A percentile compares a stretch with the other conserved stretches of the same genome.
Evolutionary conservation across 2,329 filamentous ascomycete genomes (phyloP).

Genomic region (Ophidiomyces ophidiicola): DNA sequence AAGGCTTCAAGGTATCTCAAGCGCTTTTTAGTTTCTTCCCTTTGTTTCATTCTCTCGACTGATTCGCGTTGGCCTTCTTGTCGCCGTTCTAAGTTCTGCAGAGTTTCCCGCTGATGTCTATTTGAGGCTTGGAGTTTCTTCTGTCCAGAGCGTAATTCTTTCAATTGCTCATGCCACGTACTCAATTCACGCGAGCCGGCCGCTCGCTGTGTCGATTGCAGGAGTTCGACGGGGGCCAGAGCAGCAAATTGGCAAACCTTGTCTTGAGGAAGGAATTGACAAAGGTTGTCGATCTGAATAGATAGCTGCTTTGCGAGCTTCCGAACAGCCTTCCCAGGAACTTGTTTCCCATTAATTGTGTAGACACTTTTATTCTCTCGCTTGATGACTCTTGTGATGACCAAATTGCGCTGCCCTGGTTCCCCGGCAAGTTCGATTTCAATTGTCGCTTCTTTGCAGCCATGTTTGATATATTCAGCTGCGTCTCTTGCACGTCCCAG

Average conservation of each 20-base stretch:
- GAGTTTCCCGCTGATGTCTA: conserved; percentile 47
- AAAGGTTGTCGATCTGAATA: conserved; percentile 95
- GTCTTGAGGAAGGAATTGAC: conserved; percentile 93
- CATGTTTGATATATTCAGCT: conserved; percentile 88
- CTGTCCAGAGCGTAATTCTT: conserved; percentile 55
- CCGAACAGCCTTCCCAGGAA: conserved; percentile 51
- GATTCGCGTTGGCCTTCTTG: conserved; percentile 67
- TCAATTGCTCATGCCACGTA: conserved; percentile 63
- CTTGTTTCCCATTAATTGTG: conserved; percentile 56
- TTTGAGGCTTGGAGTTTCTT: conserved; percentile 50
- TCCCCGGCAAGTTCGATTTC: conserved; percentile 72
- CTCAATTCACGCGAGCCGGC: conserved; percentile 74
- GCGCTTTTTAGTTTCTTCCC: conserved; percentile 53
- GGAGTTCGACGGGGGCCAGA: conserved; percentile 65
- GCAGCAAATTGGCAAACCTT: conserved; percentile 88
- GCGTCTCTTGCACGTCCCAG: conserved; percentile 75
- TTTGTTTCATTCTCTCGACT: conserved; percentile 69
- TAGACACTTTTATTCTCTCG: conserved; percentile 73
- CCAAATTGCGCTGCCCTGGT: conserved; percentile 48
- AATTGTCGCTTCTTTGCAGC: conserved; percentile 61
- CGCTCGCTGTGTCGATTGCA: conserved; percentile 77
- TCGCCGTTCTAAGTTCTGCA: conserved; percentile 57
- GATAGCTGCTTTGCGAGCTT: conserved; percentile 57
- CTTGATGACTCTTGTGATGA: conserved; percentile 65
- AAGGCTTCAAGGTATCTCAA: conserved; percentile 54